A percentile compares a stretch with the other conserved stretches of the same genome.
Evolutionary conservation across 495 filamentous ascomycete species (phyloP).

Genomic region (Aspergillus affinis): DNA sequence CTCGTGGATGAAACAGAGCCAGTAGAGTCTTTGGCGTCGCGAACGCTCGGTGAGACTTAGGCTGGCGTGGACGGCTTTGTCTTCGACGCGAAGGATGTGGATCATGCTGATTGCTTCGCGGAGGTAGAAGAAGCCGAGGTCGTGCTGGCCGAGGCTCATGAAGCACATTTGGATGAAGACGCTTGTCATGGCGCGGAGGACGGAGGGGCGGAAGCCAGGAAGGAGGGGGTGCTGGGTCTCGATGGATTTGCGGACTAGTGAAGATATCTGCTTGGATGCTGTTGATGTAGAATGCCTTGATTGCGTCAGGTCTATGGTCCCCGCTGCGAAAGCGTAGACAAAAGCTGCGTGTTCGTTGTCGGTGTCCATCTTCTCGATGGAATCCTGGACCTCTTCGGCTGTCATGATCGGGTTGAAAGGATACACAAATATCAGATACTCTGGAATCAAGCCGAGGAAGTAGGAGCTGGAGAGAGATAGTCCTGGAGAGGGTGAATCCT

Average conservation of each 20-base stretch:
- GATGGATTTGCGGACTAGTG: conserved; percentile 24
- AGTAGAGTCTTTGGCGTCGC: conserved; percentile 30
- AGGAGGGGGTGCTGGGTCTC: conserved; percentile 23
- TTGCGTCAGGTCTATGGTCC: conserved; percentile 29
- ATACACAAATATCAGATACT: conserved; percentile 30
- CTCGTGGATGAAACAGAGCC: conserved; percentile 36
- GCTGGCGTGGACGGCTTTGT: conserved; percentile 15
- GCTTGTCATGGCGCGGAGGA: conserved; percentile 20
- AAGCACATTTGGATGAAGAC: conserved; percentile 31
- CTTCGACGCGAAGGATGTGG: conserved; percentile 26
- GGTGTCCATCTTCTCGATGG: conserved; percentile 24
- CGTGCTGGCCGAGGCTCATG: conserved; percentile 25
- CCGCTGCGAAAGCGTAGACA: conserved; percentile 28
- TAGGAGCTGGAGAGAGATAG: conserved; percentile 13
- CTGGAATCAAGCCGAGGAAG: conserved; percentile 17
- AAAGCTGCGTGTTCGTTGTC: conserved; percentile 24
- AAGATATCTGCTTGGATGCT: conserved; percentile 17
- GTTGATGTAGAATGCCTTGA: conserved; percentile 9
- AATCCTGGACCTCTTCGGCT: conserved; percentile 18
- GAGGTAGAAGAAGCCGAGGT: conserved; percentile 32
- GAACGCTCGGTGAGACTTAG: conserved; percentile 22
- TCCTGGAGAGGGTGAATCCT: not conserved
- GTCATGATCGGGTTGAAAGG: conserved; percentile 32
- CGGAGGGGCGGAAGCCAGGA: conserved; percentile 21
- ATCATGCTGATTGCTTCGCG: conserved; percentile 31